Base-by-base conservation (phyloP, 1,284 basidiomycete genomes). In the Clitocybe nebularis region DNA sequence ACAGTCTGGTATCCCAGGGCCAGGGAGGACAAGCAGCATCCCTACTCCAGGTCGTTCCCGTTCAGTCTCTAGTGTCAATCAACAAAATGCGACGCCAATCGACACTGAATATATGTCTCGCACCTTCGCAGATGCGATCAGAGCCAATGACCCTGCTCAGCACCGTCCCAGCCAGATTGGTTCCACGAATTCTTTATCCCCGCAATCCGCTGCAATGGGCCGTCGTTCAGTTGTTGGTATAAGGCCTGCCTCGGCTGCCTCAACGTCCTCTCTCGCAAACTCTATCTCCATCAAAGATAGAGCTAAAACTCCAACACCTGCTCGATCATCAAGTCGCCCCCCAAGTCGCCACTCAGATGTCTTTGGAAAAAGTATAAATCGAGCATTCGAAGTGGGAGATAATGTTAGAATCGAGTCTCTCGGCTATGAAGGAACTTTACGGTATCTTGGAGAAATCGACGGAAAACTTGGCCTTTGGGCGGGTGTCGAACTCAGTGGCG, bases 391-490 rank as follows among this genome's bases (percentile, higher is more conserved):
- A 13, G 69, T 88, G 6, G 91, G 89, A 8, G 89, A 93, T 56
- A 77, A 73, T 50, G 92, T 95, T 19, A 71, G 87, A 46, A 86
- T 95, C 35, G 89, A 91, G 53, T 86, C 83, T 8, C 74, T 91
- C 29, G 87, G 87, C 0, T 90, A 86, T 60, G 92, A 94, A 59
- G 93, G 93, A 8, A 77, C 69, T 3, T 62, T 96, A 42, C 69
- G 79, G 48, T 96, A 82, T 62, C 49, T 93, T 10, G 93, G 93
- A 1, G 76, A 80, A 50, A 93, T 93, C 41, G 81, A 88, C 14
- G 89, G 86, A 36, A 95, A 95, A 62, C 73, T 78, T 4, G 93
- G 93, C 3, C 66, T 82, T 10, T 97, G 89, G 88, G 93, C 90
- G 19, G 93, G 93, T 21, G 89, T 97, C 11, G 90, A 95, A 62